Base-by-base conservation (phyloP, 2,329 filamentous ascomycete species). In the Sporothrix brunneoviolacea region DNA sequence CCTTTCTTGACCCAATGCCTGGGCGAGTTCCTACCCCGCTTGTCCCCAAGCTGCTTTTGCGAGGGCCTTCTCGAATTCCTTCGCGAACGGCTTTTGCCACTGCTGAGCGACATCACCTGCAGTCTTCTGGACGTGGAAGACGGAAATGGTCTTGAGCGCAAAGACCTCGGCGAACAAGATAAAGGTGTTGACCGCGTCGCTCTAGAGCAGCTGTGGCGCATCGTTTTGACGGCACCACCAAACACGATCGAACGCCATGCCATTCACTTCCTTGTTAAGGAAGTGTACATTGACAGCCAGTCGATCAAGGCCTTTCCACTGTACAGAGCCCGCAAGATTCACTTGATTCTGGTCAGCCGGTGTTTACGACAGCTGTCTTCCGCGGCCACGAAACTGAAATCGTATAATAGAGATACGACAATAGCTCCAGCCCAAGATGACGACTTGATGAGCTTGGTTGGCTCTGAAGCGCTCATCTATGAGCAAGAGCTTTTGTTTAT, bases 201-300 rank as follows among this genome's bases (percentile, higher is more conserved):
- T 22, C 72, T 78, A 38, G 86, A 93, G 58, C 77, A 90, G 51
- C 70, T 95, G n/a, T 95, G 91, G 91, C 80, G 82, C 21, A 80
- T 95, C 59, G 81, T 91, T 30, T 70, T 95, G 48, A 83, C 79
- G 15, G 82, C 86, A 2, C 80, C 82, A 5, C 71, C 78, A 33
- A 70, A 76, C 33, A 77, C 74, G 0, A 82, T 94, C 42, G 87
- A 88, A 57, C 74, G 76, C 18, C 69, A 74, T 47, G 85, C 88
- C 1, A 89, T 86, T 27, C 74, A 73, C 45, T 81, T 82, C 19
- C 79, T 95, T 4, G 88, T 90, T 21, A 67, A 70, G 39, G 76
- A 83, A 21, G 74, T 89, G 12, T 95, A 93, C 61, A 72, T 93
- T 30, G 70, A 58, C 27, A 79, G 75, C 60, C 59, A 62, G 9